These are phyloP conservation scores for Cymodocea nodosa DNA, from an alignment of 116 monocot genomes.

Conservation along the genomic window DNA sequence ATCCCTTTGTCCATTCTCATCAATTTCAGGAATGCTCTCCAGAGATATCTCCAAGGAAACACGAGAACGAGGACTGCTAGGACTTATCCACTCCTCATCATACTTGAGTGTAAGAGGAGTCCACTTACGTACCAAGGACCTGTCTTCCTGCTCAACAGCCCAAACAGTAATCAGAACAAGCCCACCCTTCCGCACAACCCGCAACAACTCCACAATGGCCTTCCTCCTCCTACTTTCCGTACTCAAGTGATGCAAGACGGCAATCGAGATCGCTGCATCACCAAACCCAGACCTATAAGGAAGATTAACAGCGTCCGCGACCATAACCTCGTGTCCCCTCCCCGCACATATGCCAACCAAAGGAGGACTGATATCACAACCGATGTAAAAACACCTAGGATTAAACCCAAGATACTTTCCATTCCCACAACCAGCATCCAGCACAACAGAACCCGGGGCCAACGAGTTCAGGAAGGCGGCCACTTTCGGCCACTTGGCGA, in stretches of 20 bases:
- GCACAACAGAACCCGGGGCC: constrained; percentile 43
- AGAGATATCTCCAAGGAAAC: constrained; percentile 24
- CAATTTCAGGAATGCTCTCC: constrained; percentile 67
- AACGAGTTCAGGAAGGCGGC: constrained; percentile 66
- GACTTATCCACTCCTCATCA: constrained; percentile 72
- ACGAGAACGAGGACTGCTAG: constrained; percentile 26
- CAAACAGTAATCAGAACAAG: constrained; percentile 86
- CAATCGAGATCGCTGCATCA: constrained; percentile 92
- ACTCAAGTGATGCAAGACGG: constrained; percentile 89
- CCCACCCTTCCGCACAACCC: constrained; percentile 65
- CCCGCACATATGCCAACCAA: constrained; percentile 69
- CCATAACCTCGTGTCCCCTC: constrained; percentile 69
- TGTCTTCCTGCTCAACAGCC: constrained; percentile 92
- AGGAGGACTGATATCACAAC: constrained; percentile 82
- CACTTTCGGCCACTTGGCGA: constrained; percentile 96
- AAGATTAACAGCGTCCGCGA: constrained; percentile 89
- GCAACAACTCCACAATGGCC: constrained; percentile 72
- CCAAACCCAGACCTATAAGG: constrained; percentile 63
- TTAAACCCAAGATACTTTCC: constrained; percentile 86
- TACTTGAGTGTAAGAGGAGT: constrained; percentile 75
- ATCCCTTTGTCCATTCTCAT: constrained; percentile 20
- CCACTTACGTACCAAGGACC: constrained; percentile 73
- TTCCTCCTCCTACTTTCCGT: constrained; percentile 76
- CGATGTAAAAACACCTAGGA: constrained; percentile 59
- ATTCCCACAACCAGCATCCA: constrained; percentile 96